Evolutionary conservation across 768 basidiomycete species (phyloP).

Genomic region (Auriculariales sp.): DNA sequence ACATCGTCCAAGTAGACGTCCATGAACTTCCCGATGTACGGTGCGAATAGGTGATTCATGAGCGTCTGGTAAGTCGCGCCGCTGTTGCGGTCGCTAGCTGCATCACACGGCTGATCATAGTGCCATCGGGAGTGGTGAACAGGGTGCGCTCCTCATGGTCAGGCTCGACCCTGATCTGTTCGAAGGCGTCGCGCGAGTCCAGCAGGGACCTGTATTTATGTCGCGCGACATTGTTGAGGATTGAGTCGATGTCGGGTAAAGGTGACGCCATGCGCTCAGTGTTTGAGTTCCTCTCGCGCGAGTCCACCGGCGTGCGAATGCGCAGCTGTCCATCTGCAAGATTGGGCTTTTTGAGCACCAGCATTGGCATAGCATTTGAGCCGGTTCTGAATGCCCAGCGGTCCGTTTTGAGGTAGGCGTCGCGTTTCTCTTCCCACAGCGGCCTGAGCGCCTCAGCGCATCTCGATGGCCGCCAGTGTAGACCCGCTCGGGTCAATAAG

Average conservation of each 20-base stretch:
- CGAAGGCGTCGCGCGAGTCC: slow-evolving; percentile 9
- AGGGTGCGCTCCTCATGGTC: slow-evolving; percentile 8
- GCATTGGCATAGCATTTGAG: slow-evolving; percentile 4
- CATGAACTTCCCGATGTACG: slow-evolving; percentile 7
- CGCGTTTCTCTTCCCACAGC: slow-evolving; percentile 15
- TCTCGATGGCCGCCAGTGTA: slow-evolving; percentile 19
- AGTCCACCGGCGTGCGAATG: slow-evolving; percentile 4
- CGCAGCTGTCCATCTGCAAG: background rate
- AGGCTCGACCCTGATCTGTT: slow-evolving; percentile 6
- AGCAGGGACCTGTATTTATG: background rate
- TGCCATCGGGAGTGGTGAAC: slow-evolving; percentile 8
- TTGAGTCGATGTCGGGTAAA: slow-evolving; percentile 3
- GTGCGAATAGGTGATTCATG: slow-evolving; percentile 6
- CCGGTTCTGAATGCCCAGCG: slow-evolving; percentile 4
- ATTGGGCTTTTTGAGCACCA: slow-evolving; percentile 3
- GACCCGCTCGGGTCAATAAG: slow-evolving; percentile 19
- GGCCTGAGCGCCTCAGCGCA: slow-evolving; percentile 21
- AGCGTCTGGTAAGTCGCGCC: slow-evolving; percentile 9
- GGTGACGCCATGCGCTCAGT: slow-evolving; percentile 2
- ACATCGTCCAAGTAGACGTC: slow-evolving; percentile 11
- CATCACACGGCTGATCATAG: slow-evolving; percentile 8
- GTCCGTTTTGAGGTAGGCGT: slow-evolving; percentile 5
- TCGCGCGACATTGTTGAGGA: background rate
- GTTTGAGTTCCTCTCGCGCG: slow-evolving; percentile 4
- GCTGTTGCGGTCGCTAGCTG: slow-evolving; percentile 9